Evolutionary conservation across 257 asterid genomes (phyloP), one percentile per base, ranked within the genome.

Genomic region (Asclepias syriaca): DNA sequence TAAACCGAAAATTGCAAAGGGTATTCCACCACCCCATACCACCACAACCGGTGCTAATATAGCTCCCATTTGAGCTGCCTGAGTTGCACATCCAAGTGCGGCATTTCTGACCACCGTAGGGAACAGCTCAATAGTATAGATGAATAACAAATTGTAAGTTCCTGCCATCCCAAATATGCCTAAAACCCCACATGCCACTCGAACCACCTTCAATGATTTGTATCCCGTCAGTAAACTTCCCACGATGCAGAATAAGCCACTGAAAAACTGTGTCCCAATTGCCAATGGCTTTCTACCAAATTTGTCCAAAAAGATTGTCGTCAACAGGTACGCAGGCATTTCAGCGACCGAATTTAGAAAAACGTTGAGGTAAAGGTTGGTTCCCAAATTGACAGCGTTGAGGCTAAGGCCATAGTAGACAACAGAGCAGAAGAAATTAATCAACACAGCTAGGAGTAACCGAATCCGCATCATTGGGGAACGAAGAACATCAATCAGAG

Each of bases 101-200:
- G 98, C 90, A 40, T 86, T 93, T n/a, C 98, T 77, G 22, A 93
- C 97, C 70, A 87, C 95, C 0, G 97, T 93, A 0, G 98, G 98
- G 34, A 93, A 93, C 65, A 93, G 76, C 87, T 93, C 98, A 57
- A 83, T 34, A 18, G 95, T 84, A 68, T 93, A 93, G 22, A 93
- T 89, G 6, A 87, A 90, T 77, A 93, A 16, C 81, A 93, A 53
- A 65, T 93, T 93, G 21, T 90, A 93, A 0, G 98, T 93, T 43
- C 92, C 98, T 0, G 97, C 97, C 95, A 90, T 89, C n/a, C 97
- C 95, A 2, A 93, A 93, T 40, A 93, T 93, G 68, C 98, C 97
- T 43, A 90, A 7, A 43, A 90, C 51, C 0, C 97, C 83, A 27
- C 90, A 88, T 0, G 78, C 77, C 97, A 87, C 83, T n/a, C 87